Conservation (phyloP, 257 asterid species). For the Ajuga chamaepitys region DNA sequence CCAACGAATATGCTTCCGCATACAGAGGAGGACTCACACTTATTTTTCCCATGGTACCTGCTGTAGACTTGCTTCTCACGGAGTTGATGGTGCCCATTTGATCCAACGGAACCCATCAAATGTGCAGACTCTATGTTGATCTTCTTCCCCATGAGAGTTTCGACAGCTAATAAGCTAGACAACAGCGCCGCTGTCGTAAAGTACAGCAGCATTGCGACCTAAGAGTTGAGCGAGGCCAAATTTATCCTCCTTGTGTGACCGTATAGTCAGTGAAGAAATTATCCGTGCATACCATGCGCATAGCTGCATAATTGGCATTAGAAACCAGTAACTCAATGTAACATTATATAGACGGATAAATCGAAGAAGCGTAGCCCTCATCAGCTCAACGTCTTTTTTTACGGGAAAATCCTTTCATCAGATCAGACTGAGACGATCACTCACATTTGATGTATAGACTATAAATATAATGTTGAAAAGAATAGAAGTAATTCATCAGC, state of each 20-base stretch:
- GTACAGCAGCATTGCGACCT: slow-evolving; percentile 70
- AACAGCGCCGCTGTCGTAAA: slow-evolving; percentile 64
- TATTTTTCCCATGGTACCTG: slow-evolving; percentile 49
- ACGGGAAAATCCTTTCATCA: neutral
- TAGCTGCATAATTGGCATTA: slow-evolving; percentile 45
- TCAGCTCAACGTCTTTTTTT: neutral
- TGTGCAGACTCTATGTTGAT: slow-evolving; percentile 54
- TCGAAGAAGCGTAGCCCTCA: neutral
- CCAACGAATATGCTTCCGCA: slow-evolving; percentile 65
- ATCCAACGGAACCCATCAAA: slow-evolving; percentile 69
- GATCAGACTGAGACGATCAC: no score
- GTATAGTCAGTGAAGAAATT: slow-evolving; percentile 66
- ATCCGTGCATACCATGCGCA: slow-evolving; percentile 82
- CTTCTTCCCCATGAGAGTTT: slow-evolving; percentile 83
- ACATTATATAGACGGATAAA: neutral
- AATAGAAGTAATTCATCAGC: neutral
- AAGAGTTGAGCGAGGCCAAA: slow-evolving; percentile 92
- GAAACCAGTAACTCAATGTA: slow-evolving; percentile 12
- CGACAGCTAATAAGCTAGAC: slow-evolving; percentile 72
- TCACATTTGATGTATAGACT: no score
- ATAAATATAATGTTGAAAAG: neutral
- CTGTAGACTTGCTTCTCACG: slow-evolving; percentile 58
- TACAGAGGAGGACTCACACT: slow-evolving; percentile 71
- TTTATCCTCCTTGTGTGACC: slow-evolving; percentile 83
- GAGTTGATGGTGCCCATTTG: slow-evolving; percentile 80